These are phyloP conservation scores for Mycosarcoma mackinlayi DNA, from an alignment of 1,284 basidiomycete species.

Conservation along the genomic window DNA sequence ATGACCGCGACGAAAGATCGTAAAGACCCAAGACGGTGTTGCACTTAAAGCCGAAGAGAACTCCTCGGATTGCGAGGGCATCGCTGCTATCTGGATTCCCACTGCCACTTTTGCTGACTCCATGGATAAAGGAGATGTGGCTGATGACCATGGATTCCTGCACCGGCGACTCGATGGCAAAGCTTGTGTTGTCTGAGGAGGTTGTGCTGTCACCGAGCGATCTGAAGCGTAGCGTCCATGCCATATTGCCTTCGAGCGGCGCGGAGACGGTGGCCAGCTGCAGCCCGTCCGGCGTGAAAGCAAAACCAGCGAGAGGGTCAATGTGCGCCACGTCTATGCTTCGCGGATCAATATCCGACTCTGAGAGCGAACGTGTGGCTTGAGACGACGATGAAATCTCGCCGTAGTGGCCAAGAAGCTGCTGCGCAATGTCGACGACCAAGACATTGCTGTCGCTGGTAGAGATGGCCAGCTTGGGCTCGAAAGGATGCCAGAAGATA, in stretches of 20 bases:
- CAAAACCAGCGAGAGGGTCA: conserved; percentile 20
- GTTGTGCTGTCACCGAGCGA: neutral
- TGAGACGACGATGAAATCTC: conserved; percentile 10
- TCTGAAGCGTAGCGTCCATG: conserved; percentile 25
- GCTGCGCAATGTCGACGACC: conserved; percentile 20
- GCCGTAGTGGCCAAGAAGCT: conserved; percentile 7
- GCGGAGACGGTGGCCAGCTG: conserved; percentile 29
- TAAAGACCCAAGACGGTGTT: conserved; percentile 39
- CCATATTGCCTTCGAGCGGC: conserved; percentile 10
- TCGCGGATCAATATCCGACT: conserved; percentile 11
- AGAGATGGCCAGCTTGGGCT: conserved; percentile 32
- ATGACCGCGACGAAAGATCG: conserved; percentile 21
- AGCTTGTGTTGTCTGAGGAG: neutral
- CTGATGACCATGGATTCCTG: conserved; percentile 32
- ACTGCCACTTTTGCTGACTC: neutral
- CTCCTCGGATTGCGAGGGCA: conserved; percentile 3
- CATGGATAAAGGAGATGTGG: conserved; percentile 28
- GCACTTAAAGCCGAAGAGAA: conserved; percentile 33
- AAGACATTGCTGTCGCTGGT: conserved; percentile 33
- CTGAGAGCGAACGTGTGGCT: conserved; percentile 11
- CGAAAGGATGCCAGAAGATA: conserved; percentile 24
- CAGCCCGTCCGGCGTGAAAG: conserved; percentile 32
- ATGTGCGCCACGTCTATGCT: conserved; percentile 13
- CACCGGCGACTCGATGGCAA: conserved; percentile 21
- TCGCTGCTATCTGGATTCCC: neutral